These are phyloP conservation scores for Suillus paluster DNA, from an alignment of 768 basidiomycete species.

Conservation along the genomic window DNA sequence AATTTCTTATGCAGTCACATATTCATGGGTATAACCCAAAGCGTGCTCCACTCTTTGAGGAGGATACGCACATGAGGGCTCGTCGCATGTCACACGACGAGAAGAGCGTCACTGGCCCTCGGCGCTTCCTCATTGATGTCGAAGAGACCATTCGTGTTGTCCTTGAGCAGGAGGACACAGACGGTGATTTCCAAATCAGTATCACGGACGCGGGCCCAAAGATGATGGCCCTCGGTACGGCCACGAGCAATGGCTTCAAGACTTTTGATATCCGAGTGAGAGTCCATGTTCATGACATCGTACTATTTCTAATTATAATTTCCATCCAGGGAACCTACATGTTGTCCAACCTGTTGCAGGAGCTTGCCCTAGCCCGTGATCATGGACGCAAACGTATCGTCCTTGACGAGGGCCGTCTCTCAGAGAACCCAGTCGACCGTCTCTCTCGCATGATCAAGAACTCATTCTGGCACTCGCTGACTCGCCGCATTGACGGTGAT, in stretches of 20 bases:
- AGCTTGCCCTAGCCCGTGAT: slow-evolving; percentile 94
- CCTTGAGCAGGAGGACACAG: slow-evolving; percentile 97
- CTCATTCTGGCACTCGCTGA: slow-evolving; percentile 98
- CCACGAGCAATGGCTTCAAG: slow-evolving; percentile 97
- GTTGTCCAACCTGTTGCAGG: slow-evolving; percentile 98
- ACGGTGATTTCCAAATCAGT: slow-evolving; percentile 95
- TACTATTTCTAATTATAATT: slow-evolving; percentile 15
- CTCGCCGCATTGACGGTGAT: slow-evolving; percentile 95
- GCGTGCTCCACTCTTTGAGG: slow-evolving; percentile 71
- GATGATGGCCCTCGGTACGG: slow-evolving; percentile 93
- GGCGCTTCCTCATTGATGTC: slow-evolving; percentile 95
- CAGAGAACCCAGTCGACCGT: slow-evolving; percentile 96
- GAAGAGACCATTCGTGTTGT: slow-evolving; percentile 97
- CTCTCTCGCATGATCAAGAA: slow-evolving; percentile 96
- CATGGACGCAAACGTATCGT: slow-evolving; percentile 96
- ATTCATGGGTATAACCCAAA: slow-evolving; percentile 75
- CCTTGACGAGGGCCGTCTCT: slow-evolving; percentile 96
- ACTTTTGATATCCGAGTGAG: slow-evolving; percentile 91
- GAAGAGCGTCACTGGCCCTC: slow-evolving; percentile 75
- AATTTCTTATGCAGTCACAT: slow-evolving; percentile 56
- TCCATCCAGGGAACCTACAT: slow-evolving; percentile 90
- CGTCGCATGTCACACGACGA: slow-evolving; percentile 94
- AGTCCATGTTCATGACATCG: slow-evolving; percentile 12
- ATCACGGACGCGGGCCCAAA: slow-evolving; percentile 97
- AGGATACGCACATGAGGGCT: slow-evolving; percentile 73